These are phyloP conservation scores for Aspergillus latus DNA, from an alignment of 2,329 filamentous ascomycete genomes.

Conservation along the genomic window DNA sequence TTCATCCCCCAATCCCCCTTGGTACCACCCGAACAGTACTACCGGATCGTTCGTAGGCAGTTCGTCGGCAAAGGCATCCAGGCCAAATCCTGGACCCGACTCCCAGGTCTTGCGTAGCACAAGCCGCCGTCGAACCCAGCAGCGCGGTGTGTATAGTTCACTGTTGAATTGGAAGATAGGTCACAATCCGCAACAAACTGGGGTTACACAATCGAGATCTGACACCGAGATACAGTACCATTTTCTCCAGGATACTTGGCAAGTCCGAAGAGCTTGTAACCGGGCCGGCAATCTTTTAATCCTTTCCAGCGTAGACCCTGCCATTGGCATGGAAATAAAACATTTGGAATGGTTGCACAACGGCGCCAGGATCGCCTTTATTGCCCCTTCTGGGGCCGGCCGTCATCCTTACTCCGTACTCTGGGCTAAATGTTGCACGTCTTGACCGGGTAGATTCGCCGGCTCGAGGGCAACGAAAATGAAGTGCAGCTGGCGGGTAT, in stretches of 20 bases:
- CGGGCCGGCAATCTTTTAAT: no score
- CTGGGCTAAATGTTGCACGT: neutral
- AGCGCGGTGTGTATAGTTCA: neutral
- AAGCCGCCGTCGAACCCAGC: neutral
- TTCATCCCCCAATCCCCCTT: neutral
- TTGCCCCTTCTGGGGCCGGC: no score
- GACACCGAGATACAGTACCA: no score
- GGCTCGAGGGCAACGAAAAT: neutral
- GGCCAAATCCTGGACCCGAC: neutral
- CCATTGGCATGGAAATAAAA: no score
- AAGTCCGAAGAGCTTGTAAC: no score
- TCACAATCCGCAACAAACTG: neutral
- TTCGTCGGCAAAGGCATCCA: neutral
- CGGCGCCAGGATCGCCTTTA: no score
- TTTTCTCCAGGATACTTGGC: no score
- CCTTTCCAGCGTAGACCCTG: no score
- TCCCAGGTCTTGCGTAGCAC: neutral
- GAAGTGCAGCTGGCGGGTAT: neutral
- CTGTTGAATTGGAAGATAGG: neutral
- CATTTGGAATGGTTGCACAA: no score
- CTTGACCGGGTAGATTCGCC: no score
- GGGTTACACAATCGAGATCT: constrained; percentile 5
- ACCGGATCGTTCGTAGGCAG: neutral
- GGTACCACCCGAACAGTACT: neutral
- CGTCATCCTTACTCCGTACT: no score